Percentiles rank a stretch among this genome's conserved stretches.
These are phyloP conservation scores for Salvia rosmarinus DNA, from an alignment of 257 asterid genomes.

Conservation along the genomic window DNA sequence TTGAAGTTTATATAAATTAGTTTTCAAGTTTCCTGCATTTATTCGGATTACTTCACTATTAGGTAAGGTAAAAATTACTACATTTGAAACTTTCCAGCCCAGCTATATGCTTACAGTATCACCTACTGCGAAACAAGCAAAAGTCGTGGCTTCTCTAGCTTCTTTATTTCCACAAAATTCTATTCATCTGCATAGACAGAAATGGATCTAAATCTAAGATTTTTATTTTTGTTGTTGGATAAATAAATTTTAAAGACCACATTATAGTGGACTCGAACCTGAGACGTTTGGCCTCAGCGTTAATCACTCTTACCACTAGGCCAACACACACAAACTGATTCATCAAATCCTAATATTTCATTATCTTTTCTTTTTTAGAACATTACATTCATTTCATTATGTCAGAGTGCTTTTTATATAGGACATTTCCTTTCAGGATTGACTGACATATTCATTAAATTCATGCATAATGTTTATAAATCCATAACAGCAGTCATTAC, in stretches of 20 bases:
- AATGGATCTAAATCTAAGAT: not conserved
- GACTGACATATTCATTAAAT: not conserved
- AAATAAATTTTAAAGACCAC: too few species aligned
- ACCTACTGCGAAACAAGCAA: not conserved
- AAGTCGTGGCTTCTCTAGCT: not conserved
- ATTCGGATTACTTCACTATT: not conserved
- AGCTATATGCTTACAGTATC: not conserved
- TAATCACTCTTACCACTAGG: too few species aligned
- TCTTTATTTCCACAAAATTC: not conserved
- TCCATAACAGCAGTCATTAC: not conserved
- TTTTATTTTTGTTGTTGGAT: too few species aligned
- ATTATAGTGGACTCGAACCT: too few species aligned
- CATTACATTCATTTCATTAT: not conserved
- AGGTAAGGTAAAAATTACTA: not conserved
- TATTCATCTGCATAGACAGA: not conserved
- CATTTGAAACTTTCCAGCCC: slow-evolving; percentile 3
- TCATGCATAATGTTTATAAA: not conserved
- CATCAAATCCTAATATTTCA: not conserved
- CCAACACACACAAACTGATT: not conserved
- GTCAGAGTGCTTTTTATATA: not conserved
- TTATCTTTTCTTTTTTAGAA: slow-evolving; percentile 1
- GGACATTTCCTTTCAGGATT: not conserved
- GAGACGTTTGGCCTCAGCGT: too few species aligned
- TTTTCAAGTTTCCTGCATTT: not conserved
- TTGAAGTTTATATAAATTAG: not conserved